Evolutionary conservation across 2,329 filamentous ascomycete species (phyloP).

Genomic region (Penicillium paneum): DNA sequence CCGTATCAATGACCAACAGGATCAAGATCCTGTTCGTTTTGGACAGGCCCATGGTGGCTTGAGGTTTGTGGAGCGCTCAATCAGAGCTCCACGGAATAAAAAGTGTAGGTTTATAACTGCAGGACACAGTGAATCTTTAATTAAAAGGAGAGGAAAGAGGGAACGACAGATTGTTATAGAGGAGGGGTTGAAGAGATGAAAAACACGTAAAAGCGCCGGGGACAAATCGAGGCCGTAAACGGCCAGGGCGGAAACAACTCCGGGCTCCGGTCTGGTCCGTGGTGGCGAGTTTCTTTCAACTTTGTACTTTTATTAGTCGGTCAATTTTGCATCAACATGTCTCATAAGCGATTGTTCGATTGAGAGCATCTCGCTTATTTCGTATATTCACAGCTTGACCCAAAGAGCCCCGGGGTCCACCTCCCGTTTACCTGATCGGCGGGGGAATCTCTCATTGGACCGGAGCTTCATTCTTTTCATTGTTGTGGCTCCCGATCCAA

Average conservation of each 20-base stretch:
- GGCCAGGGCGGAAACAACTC: constrained; percentile 17
- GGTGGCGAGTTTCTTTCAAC: constrained; percentile 12
- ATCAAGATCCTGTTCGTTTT: constrained; percentile 90
- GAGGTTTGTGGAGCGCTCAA: constrained; percentile 21
- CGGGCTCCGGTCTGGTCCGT: constrained; percentile 18
- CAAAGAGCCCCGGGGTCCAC: not conserved
- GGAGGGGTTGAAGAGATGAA: constrained; percentile 1
- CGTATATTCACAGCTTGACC: not conserved
- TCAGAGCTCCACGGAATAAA: constrained; percentile 13
- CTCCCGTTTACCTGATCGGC: not conserved
- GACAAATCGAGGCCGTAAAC: constrained; percentile 6
- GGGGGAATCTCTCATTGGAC: not conserved
- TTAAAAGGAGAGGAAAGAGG: not conserved
- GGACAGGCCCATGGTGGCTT: constrained; percentile 70
- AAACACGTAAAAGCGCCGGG: not conserved
- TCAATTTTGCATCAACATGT: not conserved
- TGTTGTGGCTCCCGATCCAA: not conserved
- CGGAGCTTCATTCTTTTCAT: not conserved
- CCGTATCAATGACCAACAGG: constrained; percentile 83
- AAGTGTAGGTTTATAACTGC: not conserved
- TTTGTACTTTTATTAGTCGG: not conserved
- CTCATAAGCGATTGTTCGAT: not conserved
- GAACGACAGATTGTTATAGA: not conserved
- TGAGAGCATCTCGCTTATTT: not conserved
- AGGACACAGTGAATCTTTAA: not conserved